Evolutionary conservation across 2,329 filamentous ascomycete genomes (phyloP).

Genomic region (Alternaria sp.): DNA sequence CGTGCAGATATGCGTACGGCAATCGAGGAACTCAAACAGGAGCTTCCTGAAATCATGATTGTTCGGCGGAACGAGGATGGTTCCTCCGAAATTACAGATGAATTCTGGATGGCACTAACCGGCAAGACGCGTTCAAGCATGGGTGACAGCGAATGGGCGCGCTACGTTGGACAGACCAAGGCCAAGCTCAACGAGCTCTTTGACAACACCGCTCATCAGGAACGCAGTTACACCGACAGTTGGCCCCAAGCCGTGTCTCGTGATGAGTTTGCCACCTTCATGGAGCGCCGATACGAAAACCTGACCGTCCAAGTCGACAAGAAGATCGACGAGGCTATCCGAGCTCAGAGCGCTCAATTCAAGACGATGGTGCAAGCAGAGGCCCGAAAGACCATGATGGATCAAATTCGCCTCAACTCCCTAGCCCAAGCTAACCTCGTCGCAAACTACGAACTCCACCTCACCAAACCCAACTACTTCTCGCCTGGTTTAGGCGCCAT

Average conservation of each 20-base stretch:
- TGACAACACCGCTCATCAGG: constrained; percentile 14
- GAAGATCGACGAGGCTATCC: constrained; percentile 33
- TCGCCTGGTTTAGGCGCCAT: constrained; percentile 69
- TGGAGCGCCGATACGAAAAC: constrained; percentile 34
- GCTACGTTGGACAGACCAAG: constrained; percentile 64
- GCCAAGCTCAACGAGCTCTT: constrained; percentile 44
- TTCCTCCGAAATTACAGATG: constrained; percentile 62
- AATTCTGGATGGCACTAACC: constrained; percentile 72
- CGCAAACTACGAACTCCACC: constrained; percentile 43
- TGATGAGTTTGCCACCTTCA: constrained; percentile 59
- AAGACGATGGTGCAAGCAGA: constrained; percentile 30
- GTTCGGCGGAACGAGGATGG: constrained; percentile 64
- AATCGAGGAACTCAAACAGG: constrained; percentile 28
- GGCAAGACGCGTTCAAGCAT: constrained; percentile 62
- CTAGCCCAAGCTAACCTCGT: constrained; percentile 45
- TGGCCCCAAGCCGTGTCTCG: constrained; percentile 52
- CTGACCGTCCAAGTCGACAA: constrained; percentile 36
- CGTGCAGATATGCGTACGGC: constrained; percentile 26
- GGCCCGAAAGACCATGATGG: constrained; percentile 45
- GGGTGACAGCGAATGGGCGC: constrained; percentile 58
- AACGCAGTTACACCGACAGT: constrained; percentile 14
- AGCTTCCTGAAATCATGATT: constrained; percentile 65
- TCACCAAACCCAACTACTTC: constrained; percentile 74
- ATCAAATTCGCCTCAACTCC: constrained; percentile 42
- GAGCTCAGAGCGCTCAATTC: constrained; percentile 29